phyloP scores from a whole-genome alignment of 2,329 filamentous ascomycete species.

The Arthrobotrys pseudoclavata region DNA sequence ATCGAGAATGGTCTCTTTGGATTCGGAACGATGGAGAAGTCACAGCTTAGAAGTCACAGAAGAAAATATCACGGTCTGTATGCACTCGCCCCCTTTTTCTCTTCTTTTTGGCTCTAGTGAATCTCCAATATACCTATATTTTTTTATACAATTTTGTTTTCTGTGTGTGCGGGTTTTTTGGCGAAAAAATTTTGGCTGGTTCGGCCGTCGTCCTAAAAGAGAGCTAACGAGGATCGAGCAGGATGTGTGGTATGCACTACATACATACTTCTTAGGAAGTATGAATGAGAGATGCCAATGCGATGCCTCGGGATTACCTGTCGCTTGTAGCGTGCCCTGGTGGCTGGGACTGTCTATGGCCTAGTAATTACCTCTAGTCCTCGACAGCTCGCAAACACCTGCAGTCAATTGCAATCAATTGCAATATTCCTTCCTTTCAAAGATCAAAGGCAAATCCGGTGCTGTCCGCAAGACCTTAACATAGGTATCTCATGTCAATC shows the following conservation, averaged over 20 bases:
- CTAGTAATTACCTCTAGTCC: not conserved
- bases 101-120: not conserved
- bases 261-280: not conserved
- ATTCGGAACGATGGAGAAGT: constrained; percentile 1
- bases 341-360: constrained; percentile 20
- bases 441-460: not conserved
- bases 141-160: constrained; percentile 43
- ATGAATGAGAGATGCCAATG: constrained; percentile 28
- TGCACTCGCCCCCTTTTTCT: not conserved
- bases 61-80: not conserved
- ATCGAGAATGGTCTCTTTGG: not conserved
- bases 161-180: constrained; percentile 57
- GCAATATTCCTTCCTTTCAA: constrained; percentile 11
- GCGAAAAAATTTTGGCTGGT: constrained; percentile 48
- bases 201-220: constrained; percentile 56
- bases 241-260: constrained; percentile 6
- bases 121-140: not conserved
- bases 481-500: constrained; percentile 22
- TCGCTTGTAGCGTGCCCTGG: constrained; percentile 25
- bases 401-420: not conserved
- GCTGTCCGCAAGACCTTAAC: not conserved
- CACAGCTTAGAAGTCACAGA: not conserved
- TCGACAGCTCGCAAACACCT: not conserved
- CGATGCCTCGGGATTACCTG: constrained; percentile 45
- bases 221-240: constrained; percentile 58